Evolutionary conservation across 768 basidiomycete genomes (phyloP).

Genomic region (Russula earlei): DNA sequence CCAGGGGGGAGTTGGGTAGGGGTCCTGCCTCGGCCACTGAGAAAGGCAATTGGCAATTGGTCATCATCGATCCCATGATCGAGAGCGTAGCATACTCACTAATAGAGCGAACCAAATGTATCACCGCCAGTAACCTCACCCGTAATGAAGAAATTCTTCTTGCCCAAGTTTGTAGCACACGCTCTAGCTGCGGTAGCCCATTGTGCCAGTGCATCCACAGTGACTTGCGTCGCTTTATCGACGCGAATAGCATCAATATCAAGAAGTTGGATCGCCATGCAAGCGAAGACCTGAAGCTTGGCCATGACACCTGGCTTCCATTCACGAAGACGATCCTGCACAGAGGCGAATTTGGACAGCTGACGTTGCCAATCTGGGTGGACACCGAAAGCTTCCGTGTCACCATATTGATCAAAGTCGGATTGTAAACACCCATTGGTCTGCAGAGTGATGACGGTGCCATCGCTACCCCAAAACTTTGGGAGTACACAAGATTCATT

Average conservation of each 20-base stretch:
- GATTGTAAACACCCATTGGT: constrained; percentile 65
- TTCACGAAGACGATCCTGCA: constrained; percentile 91
- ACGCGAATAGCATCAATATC: constrained; percentile 93
- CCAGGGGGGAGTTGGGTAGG: constrained; percentile 58
- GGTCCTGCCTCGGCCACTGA: constrained; percentile 82
- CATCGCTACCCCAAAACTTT: constrained; percentile 72
- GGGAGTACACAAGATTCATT: constrained; percentile 72
- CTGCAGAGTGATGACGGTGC: constrained; percentile 47
- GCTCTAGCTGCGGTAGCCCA: constrained; percentile 69
- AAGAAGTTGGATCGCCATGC: constrained; percentile 78
- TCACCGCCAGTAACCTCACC: constrained; percentile 95
- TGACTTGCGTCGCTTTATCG: constrained; percentile 90
- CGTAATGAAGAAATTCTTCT: constrained; percentile 83
- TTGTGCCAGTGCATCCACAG: constrained; percentile 64
- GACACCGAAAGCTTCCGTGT: constrained; percentile 97
- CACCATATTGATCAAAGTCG: constrained; percentile 92
- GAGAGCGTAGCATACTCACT: constrained; percentile 38
- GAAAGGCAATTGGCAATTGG: neutral
- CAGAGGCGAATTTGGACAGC: constrained; percentile 89
- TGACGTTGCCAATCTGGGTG: constrained; percentile 93
- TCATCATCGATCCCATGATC: neutral
- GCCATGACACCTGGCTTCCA: constrained; percentile 76
- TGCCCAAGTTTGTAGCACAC: constrained; percentile 64
- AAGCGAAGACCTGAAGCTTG: constrained; percentile 70
- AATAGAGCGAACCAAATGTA: constrained; percentile 77